A percentile compares a stretch with the other conserved stretches of the same genome.
Evolutionary conservation across 2,329 filamentous ascomycete species (phyloP).

Genomic region (Didymella lethalis): DNA sequence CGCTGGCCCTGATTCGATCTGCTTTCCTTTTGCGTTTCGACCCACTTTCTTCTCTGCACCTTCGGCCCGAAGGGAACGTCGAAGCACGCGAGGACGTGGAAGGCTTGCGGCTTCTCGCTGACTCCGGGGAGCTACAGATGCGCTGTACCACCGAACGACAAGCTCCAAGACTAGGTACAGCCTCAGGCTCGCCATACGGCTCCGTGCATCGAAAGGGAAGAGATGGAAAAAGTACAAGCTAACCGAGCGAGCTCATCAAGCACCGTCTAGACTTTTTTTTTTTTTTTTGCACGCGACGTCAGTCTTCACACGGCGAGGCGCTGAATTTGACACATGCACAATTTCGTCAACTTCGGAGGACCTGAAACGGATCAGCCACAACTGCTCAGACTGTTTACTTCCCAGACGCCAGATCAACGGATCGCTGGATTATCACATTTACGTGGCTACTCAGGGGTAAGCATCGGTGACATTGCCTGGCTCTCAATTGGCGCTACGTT

Average conservation of each 20-base stretch:
- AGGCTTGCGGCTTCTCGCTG: constrained; percentile 12
- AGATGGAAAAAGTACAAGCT: constrained; percentile 6
- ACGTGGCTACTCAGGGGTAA: constrained; percentile 20
- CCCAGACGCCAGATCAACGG: constrained; percentile 20
- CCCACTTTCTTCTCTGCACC: constrained; percentile 18
- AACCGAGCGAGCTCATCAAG: constrained; percentile 3
- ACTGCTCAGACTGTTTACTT: constrained; percentile 10
- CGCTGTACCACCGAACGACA: constrained; percentile 10
- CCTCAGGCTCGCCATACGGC: not conserved
- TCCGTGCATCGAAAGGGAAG: not conserved
- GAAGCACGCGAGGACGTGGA: constrained; percentile 8
- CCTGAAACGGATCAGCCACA: constrained; percentile 21
- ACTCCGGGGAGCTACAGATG: constrained; percentile 12
- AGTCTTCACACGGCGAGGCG: constrained; percentile 4
- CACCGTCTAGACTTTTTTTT: constrained; percentile 2
- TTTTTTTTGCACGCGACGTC: constrained; percentile 1
- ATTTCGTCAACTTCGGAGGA: constrained; percentile 11
- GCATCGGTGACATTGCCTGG: constrained; percentile 11
- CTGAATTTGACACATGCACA: constrained; percentile 17
- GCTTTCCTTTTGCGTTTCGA: constrained; percentile 9
- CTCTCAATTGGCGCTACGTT: constrained; percentile 5
- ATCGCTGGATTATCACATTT: constrained; percentile 10
- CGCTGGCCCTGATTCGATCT: constrained; percentile 17
- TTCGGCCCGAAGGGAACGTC: constrained; percentile 22
- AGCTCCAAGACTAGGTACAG: not conserved